Evolutionary conservation across 2,329 filamentous ascomycete species (phyloP).

Genomic region (Epichloe elymi): DNA sequence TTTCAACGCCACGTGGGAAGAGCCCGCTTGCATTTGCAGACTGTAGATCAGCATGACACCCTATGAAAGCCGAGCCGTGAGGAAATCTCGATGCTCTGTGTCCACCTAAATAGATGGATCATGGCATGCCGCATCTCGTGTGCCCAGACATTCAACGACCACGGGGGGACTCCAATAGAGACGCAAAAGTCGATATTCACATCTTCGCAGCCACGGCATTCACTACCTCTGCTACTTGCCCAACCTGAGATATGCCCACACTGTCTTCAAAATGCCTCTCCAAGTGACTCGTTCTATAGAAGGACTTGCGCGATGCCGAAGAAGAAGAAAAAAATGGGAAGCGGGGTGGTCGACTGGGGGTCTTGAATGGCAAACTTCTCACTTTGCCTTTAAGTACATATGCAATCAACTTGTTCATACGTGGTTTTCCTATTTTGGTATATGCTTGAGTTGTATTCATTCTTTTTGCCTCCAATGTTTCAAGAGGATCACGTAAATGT

Average conservation of each 20-base stretch:
- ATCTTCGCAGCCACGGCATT: not conserved
- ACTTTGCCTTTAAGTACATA: too few relatives aligned
- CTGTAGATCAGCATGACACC: not conserved
- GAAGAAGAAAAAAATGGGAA: too few relatives aligned
- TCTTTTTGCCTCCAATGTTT: too few relatives aligned
- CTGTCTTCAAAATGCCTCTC: too few relatives aligned
- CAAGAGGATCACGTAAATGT: too few relatives aligned
- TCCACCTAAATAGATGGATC: not conserved
- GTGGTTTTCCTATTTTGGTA: too few relatives aligned
- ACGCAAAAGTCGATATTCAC: not conserved
- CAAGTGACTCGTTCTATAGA: conserved; percentile 24
- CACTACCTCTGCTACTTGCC: not conserved
- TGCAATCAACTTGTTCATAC: too few relatives aligned
- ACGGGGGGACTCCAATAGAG: not conserved
- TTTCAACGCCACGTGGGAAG: not conserved
- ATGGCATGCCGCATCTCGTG: not conserved
- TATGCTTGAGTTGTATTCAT: too few relatives aligned
- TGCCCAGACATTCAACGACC: not conserved
- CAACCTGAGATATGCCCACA: not conserved
- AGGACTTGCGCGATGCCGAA: conserved; percentile 6
- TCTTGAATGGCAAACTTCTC: too few relatives aligned
- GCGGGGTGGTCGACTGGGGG: too few relatives aligned
- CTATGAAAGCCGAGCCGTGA: not conserved
- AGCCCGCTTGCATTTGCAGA: not conserved
- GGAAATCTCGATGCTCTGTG: not conserved